Evolutionary conservation across 1,139 yeast species (phyloP), one percentile per base, ranked within the genome.

Genomic region (Citeromyces siamensis): DNA sequence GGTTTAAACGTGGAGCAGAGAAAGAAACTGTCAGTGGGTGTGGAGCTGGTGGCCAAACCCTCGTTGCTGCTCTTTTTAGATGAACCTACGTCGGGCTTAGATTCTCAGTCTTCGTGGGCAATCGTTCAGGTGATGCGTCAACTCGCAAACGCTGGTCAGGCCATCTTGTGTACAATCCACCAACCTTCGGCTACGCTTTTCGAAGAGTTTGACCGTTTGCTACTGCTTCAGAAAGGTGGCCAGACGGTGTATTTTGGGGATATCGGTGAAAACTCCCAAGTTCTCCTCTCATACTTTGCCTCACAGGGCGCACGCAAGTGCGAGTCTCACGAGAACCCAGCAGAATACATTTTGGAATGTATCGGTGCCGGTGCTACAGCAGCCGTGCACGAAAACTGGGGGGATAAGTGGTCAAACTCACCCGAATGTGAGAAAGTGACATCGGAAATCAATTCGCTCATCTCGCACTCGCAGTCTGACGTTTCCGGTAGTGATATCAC

Each of bases 301-400:
- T 51, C 52, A 27, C 58, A 71, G 42, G 78, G 79, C 38, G 70
- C 72, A 34, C 60, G 77, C 41, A 54, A 61, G 41, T 74, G 80
- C 58, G 62, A 64, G 12, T 43, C 37, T 46, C 53, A 45, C 56
- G 78, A 53, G 57, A 73, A 73, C 41, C 72, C 72, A 5, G 71
- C 74, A 21, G 75, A 68, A 49, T 68, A 71, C 60, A 63, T 68
- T 56, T 56, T 68, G 43, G 64, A 66, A 44, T 70, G 68, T 21
- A 73, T 75, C 51, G 79, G 78, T 38, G 79, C 78, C 12, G 79
- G 78, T 66, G 70, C 71, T 4, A 56, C 64, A 45, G 75, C 76
- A 6, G 40, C 57, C 28, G 60, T 62, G 13, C 50, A 52, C 9
- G 55, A 56, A 40, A 66, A 71, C 44, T 71, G 76, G 76, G 59